Evolutionary conservation across 371 early-diverging fungal genomes (phyloP).

Genomic region (Mucor lusitanicus): DNA sequence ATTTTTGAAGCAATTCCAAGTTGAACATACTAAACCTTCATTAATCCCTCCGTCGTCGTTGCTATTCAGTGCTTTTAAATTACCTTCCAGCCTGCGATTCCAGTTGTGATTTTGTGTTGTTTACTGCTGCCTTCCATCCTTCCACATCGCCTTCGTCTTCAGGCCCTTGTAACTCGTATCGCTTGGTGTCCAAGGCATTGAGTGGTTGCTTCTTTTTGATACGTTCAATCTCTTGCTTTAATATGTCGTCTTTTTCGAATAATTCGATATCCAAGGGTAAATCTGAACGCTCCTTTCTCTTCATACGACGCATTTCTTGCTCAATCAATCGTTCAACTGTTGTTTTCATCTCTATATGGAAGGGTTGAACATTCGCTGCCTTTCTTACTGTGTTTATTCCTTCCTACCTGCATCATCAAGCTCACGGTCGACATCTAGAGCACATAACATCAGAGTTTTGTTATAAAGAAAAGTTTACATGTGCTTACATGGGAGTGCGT

Average conservation of each 20-base stretch:
- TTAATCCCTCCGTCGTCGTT: background rate
- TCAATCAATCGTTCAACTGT: conserved; percentile 67
- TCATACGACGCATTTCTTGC: conserved; percentile 69
- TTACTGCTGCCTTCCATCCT: conserved; percentile 68
- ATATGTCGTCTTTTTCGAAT: conserved; percentile 43
- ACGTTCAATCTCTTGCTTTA: conserved; percentile 68
- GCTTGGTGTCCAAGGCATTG: conserved; percentile 57
- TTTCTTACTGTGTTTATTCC: background rate
- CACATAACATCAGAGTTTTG: background rate
- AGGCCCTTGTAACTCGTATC: conserved; percentile 68
- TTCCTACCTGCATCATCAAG: conserved; percentile 41
- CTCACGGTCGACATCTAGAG: conserved; percentile 48
- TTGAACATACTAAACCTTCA: conserved; percentile 59
- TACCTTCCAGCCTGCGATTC: conserved; percentile 80
- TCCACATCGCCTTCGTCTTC: conserved; percentile 42
- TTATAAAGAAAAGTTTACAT: background rate
- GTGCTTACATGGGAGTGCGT: conserved; percentile 45
- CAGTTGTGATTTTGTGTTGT: conserved; percentile 83
- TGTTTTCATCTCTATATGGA: conserved; percentile 35
- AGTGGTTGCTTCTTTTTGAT: conserved; percentile 56
- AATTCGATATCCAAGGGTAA: conserved; percentile 37
- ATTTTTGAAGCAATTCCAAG: conserved; percentile 79
- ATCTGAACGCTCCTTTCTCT: conserved; percentile 41
- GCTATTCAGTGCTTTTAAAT: background rate
- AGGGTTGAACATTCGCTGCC: background rate